Evolutionary conservation across 331 rosid genomes (phyloP).

Genomic region (Malus hybrid): DNA sequence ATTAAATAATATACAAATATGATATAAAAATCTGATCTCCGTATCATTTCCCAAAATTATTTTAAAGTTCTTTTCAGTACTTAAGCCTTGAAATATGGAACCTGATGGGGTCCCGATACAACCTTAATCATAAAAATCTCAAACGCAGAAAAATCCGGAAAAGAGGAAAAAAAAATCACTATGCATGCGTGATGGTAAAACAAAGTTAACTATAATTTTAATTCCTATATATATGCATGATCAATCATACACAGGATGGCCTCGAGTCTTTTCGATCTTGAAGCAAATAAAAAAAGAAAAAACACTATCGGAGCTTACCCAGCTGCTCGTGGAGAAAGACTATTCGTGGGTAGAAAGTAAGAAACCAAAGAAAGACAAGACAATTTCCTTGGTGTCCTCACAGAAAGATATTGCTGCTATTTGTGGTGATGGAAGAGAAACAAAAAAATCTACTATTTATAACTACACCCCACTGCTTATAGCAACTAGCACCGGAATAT

Average conservation of each 20-base stretch:
- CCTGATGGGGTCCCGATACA: too few relatives aligned
- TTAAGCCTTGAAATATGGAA: too few relatives aligned
- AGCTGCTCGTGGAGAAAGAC: not conserved
- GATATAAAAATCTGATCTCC: too few relatives aligned
- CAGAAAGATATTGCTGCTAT: not conserved
- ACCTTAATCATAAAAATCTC: too few relatives aligned
- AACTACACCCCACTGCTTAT: not conserved
- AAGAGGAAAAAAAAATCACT: too few relatives aligned
- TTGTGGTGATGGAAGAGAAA: not conserved
- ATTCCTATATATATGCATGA: not conserved
- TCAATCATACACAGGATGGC: not conserved
- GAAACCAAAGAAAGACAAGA: too few relatives aligned
- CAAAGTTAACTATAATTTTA: not conserved
- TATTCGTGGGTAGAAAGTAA: not conserved
- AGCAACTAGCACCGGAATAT: too few relatives aligned
- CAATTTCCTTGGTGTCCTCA: not conserved
- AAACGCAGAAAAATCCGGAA: too few relatives aligned
- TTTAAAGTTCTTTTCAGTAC: too few relatives aligned
- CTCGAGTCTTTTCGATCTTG: not conserved
- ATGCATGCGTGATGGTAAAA: not conserved
- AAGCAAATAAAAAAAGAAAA: not conserved
- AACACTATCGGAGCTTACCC: not conserved
- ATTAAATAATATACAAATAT: too few relatives aligned
- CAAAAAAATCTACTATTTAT: too few relatives aligned
- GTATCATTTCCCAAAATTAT: too few relatives aligned